Evolutionary conservation across 441 rosid genomes (phyloP), one percentile per base, ranked within the genome.

Genomic region (Bocquillonia castaneifolia): DNA sequence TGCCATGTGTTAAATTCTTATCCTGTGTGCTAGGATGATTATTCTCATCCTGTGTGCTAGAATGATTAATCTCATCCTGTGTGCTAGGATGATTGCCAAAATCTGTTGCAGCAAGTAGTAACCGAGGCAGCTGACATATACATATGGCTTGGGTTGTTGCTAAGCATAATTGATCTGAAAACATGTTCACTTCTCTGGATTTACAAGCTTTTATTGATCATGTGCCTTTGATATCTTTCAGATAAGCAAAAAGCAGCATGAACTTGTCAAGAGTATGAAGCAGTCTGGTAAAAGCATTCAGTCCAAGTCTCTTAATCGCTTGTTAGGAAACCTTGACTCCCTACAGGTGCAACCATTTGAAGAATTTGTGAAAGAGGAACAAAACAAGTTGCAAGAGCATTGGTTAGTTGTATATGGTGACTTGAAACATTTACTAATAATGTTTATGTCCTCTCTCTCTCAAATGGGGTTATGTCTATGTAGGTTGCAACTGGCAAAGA

Each of bases 221-320:
- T 52, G 26, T 72, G 74, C 15, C 25, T 66, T 68, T 68, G 58
- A 22, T 66, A 15, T 66, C 45, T 85, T 72, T 67, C 86, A 95
- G 98, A 89, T 95, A 79, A 95, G 95, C 89, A 95, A 89, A 89
- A 90, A 85, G 83, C 98, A 92, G 77, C 91, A 84, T 80, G 81
- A 89, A 75, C 84, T 90, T 80, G 89, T 93, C 63, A 90, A 87
- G 87, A 83, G 77, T 78, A 85, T 92, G 97, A 90, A 90, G 77
- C 87, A 84, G 70, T 84, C 95, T 79, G 93, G 97, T 65, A 81
- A 83, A 80, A 82, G 86, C 83, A 85, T 92, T 73, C 86, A 84
- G 69, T 86, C 86, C 20, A 78, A 77, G 81, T 86, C 91, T 67
- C 89, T 92, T 59, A 85, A 81, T 73, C 79, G 76, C 76, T 84